Evolutionary conservation across 306 rosid genomes (phyloP), one percentile per base, ranked within the genome.

Genomic region (Nissolia schottii): DNA sequence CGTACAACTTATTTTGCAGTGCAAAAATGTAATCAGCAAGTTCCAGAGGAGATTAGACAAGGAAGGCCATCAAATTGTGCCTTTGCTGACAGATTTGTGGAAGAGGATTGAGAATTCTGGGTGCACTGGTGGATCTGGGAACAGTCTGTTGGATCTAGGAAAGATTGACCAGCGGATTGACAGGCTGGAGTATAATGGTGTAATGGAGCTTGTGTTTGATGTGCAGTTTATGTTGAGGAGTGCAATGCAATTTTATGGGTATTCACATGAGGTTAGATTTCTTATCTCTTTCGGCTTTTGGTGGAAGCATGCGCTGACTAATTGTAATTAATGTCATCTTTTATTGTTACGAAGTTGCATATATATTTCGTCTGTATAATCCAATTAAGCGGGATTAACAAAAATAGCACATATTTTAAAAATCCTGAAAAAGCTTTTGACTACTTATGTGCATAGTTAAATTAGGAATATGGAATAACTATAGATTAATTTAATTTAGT

Each of bases 61-160:
- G 88, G 98, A 87, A 85, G 98, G 98, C 58, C 85, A 75, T 73
- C 92, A 89, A 79, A 89, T 94, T 60, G 90, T 94, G 31, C 98
- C 98, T 71, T 70, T 89, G 89, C 87, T 94, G 46, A 87, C 96
- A 40, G 97, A 86, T 78, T 79, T 94, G 77, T 94, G 97, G 98
- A 94, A 91, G 85, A 86, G 82, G 80, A 79, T 85, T 28, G 96
- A 88, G 64, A 91, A 77, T 77, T 84, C 96, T 80, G 89, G 90
- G 40, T 50, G 76, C 54, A 20, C 70, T 20, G 87, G 84, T 65
- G 96, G 90, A 71, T 77, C 85, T 6, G 87, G 86, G 80, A 86
- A 84, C 77, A 87, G 46, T 74, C 68, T 83, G 70, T 80, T 91
- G 83, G 96, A 94, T 88, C 64, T 94, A 35, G 81, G 85, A 55